A percentile compares a stretch with the other conserved stretches of the same genome.
Conservation (phyloP, 192 early-diverging fungal species). For the Rhizoclosmatium sp. region DNA sequence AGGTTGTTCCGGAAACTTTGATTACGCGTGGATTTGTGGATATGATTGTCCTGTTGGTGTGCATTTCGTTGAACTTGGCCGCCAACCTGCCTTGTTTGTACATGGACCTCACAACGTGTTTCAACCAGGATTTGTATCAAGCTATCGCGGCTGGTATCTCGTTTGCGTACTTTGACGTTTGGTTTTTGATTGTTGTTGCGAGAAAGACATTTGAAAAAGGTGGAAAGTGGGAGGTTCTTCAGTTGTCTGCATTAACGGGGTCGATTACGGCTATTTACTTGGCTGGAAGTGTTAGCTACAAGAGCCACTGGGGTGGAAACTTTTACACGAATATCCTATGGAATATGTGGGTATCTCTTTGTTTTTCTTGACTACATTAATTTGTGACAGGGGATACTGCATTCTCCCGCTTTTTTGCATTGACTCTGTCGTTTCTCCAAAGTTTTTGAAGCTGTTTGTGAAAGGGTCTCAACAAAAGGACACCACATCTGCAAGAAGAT, state of each 20-base stretch:
- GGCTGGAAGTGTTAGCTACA: slow-evolving; percentile 25
- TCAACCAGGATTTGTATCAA: slow-evolving; percentile 29
- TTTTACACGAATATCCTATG: slow-evolving; percentile 37
- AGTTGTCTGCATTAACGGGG: neutral
- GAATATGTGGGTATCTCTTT: slow-evolving; percentile 13
- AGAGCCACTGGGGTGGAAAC: slow-evolving; percentile 21
- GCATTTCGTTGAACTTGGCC: slow-evolving; percentile 16
- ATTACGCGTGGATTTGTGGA: neutral
- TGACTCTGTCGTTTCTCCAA: slow-evolving; percentile 5
- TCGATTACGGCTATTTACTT: slow-evolving; percentile 9
- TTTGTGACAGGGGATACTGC: slow-evolving; percentile 17
- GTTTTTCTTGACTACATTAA: neutral
- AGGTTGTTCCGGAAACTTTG: slow-evolving; percentile 19
- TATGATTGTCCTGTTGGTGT: neutral
- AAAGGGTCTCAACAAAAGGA: too few species aligned
- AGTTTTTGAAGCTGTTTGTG: slow-evolving; percentile 4
- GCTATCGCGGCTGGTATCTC: slow-evolving; percentile 3
- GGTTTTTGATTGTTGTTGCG: slow-evolving; percentile 10
- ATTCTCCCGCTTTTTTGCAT: slow-evolving; percentile 11
- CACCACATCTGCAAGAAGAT: too few species aligned
- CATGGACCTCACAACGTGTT: neutral
- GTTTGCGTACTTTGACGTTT: slow-evolving; percentile 15
- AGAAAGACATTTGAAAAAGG: neutral
- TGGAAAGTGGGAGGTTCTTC: slow-evolving; percentile 7
- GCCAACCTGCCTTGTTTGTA: slow-evolving; percentile 32